These are phyloP conservation scores for Pichia exigua DNA, from an alignment of 805 yeast species.

Conservation along the genomic window DNA sequence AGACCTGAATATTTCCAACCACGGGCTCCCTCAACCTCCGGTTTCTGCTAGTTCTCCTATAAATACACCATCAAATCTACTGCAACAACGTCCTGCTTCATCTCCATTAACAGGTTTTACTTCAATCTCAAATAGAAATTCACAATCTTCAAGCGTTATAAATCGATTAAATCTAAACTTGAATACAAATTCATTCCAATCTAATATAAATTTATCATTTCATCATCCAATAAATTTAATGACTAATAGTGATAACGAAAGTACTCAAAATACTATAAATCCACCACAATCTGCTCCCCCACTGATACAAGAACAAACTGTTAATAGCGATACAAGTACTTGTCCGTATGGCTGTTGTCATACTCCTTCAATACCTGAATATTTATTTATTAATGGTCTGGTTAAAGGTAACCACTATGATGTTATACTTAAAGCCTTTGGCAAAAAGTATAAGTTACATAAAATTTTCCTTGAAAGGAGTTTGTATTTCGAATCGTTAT, in stretches of 20 bases:
- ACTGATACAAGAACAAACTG: not conserved
- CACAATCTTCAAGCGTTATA: not conserved
- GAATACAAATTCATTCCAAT: not conserved
- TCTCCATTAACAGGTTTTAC: not conserved
- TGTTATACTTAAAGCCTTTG: conserved; percentile 41
- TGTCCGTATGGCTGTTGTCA: conserved; percentile 10
- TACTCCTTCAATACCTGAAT: conserved; percentile 3
- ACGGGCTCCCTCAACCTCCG: not conserved
- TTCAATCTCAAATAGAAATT: not conserved
- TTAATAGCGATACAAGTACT: not conserved
- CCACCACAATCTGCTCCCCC: not conserved
- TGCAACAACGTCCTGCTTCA: not conserved
- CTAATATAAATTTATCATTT: not conserved
- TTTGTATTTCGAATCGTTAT: conserved; percentile 40
- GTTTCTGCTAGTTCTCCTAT: not conserved
- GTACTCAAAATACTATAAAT: not conserved
- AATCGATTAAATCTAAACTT: not conserved
- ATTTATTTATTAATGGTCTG: conserved; percentile 27
- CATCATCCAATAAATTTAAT: not conserved
- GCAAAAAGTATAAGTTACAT: conserved; percentile 37
- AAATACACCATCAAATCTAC: not conserved
- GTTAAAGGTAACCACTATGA: conserved; percentile 41
- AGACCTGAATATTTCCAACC: not conserved
- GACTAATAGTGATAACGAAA: not conserved
- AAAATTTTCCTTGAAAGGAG: conserved; percentile 37